A percentile compares a stretch with the other conserved stretches of the same genome.
Conservation (phyloP, 108 stramenopile species). For the Cyclostephanos invisitatus region DNA sequence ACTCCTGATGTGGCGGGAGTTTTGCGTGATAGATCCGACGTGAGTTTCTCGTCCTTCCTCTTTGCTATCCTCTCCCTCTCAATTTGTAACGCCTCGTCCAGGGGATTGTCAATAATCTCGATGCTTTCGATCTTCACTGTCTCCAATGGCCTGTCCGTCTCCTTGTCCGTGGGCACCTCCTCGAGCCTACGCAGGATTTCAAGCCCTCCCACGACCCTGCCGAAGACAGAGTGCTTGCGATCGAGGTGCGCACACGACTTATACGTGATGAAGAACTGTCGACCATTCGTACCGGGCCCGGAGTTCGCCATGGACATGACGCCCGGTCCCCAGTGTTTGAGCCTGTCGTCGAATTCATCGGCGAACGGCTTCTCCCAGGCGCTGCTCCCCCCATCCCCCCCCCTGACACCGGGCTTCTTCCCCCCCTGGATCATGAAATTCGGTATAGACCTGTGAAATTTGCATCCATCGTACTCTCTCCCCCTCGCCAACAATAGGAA, state of each 20-base stretch:
- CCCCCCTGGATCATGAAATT: slow-evolving; percentile 97
- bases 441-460: slow-evolving; percentile 90
- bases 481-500: slow-evolving; percentile 86
- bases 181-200: slow-evolving; percentile 69
- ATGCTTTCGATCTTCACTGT: slow-evolving; percentile 59
- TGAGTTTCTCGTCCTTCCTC: slow-evolving; percentile 35
- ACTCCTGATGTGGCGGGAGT: slow-evolving; percentile 13
- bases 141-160: slow-evolving; percentile 66
- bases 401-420: slow-evolving; percentile 52
- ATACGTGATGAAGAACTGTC: slow-evolving; percentile 98
- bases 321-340: slow-evolving; percentile 74
- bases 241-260: slow-evolving; percentile 88
- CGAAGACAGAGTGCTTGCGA: slow-evolving; percentile 96
- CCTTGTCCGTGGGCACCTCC: slow-evolving; percentile 69
- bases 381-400: slow-evolving; percentile 52
- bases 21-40: slow-evolving; percentile 16
- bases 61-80: slow-evolving; percentile 61
- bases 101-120: slow-evolving; percentile 70
- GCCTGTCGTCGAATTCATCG: slow-evolving; percentile 94
- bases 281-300: slow-evolving; percentile 85
- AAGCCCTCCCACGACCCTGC: slow-evolving; percentile 86
- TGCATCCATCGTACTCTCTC: slow-evolving; percentile 85
- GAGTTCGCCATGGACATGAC: slow-evolving; percentile 95
- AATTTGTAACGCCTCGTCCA: slow-evolving; percentile 66
- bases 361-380: slow-evolving; percentile 79